Evolutionary conservation across 768 basidiomycete genomes (phyloP), one percentile per base, ranked within the genome.

Genomic region (Chiua virens): DNA sequence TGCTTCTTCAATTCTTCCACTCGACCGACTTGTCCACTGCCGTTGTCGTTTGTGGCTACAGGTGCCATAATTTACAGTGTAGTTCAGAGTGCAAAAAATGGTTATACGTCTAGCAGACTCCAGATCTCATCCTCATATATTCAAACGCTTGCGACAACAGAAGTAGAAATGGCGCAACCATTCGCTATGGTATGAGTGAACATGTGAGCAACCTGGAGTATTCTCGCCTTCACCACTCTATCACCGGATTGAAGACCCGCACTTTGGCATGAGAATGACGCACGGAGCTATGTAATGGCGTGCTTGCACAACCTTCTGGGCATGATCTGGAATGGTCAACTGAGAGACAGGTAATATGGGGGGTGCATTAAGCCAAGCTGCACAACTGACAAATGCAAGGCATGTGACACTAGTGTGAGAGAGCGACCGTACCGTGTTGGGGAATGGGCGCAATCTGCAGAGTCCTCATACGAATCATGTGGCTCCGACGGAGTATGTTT

Each of bases 1-100:
- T 52, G 57, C 14, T 53, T 58, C 56, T 74, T 72, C 39, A 67
- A 46, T 28, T 57, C 53, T 4, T 51, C 57, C 14, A 59, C 6
- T 35, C 59, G 59, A 35, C 59, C 53, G 8, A 47, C 58, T n/a
- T 59, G 63, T 21, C 52, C 46, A 23, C 61, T 56, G 22, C 51
- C 57, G 46, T 58, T 64, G 42, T 77, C 72, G 47, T 69, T 56
- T 28, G 74, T 78, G 53, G 79, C 76, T 30, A 78, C 75, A 22
- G 79, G 77, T 45, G 81, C 75, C 81, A 83, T 82, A 42, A 47
- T 52, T 38, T 20, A 18, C 30, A 10, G 36, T 44, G 14, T 38
- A 28, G 50, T n/a, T 38, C 18, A 14, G 5, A 28, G n/a, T 40
- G 6, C 13, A 34, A 41, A 11, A 25, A n/a, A 9, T 30, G 38